Percentiles rank a stretch among this genome's conserved stretches.
Evolutionary conservation across 352 stramenopile genomes (phyloP).

Genomic region (Phytophthora fragariaefolia): DNA sequence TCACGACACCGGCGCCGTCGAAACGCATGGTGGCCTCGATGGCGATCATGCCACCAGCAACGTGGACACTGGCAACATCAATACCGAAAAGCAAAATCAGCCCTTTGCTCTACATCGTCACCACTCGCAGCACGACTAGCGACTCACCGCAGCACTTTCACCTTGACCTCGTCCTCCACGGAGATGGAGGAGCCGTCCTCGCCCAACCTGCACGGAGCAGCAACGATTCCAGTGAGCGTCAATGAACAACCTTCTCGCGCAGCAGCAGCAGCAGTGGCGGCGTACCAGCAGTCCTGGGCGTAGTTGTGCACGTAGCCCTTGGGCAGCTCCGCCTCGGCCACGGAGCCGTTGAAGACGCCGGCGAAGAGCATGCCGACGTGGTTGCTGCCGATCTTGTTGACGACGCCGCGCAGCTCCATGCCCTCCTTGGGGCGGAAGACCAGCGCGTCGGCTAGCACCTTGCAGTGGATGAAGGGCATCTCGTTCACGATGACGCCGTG

Average conservation of each 20-base stretch:
- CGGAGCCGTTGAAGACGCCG: slow-evolving; percentile 85
- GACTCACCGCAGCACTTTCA: slow-evolving; percentile 66
- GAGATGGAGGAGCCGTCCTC: slow-evolving; percentile 63
- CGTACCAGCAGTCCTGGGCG: slow-evolving; percentile 75
- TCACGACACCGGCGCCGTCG: slow-evolving; percentile 17
- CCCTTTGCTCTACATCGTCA: neutral
- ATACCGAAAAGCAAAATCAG: slow-evolving; percentile 24
- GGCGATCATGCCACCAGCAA: slow-evolving; percentile 79
- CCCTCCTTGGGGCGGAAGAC: slow-evolving; percentile 75
- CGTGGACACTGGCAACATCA: slow-evolving; percentile 50
- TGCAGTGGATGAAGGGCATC: slow-evolving; percentile 86
- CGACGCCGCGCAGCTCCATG: slow-evolving; percentile 64
- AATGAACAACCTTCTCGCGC: neutral
- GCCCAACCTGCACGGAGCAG: slow-evolving; percentile 44
- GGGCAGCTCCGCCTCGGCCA: slow-evolving; percentile 74
- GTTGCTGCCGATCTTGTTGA: slow-evolving; percentile 90
- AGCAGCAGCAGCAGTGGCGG: neutral
- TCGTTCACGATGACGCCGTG: slow-evolving; percentile 84
- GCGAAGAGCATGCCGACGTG: slow-evolving; percentile 86
- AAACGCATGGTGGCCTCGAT: slow-evolving; percentile 81
- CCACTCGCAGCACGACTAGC: neutral
- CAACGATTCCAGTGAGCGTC: slow-evolving; percentile 11
- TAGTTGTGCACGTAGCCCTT: slow-evolving; percentile 86
- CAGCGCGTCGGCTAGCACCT: slow-evolving; percentile 70
- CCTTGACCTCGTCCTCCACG: slow-evolving; percentile 67